Base-by-base conservation (phyloP, 352 stramenopile genomes). In the Globisporangium paroecandrum region DNA sequence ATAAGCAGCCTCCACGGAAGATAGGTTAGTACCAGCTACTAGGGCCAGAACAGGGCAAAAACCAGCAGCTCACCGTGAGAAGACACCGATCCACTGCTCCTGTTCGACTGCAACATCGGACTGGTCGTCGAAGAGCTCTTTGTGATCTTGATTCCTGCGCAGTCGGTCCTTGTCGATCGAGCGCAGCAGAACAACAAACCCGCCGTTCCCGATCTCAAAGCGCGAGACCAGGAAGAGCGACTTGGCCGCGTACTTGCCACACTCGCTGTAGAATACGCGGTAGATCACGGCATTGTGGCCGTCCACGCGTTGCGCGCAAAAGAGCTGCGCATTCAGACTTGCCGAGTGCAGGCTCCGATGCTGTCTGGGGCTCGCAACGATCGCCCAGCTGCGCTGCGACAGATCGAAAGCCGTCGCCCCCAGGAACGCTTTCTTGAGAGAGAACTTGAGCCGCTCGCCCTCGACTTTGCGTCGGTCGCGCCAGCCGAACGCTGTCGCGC, bases 261-360 rank as follows among this genome's bases (percentile, higher is more conserved):
- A 58, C 5, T 70, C 54, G 47, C 65, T 76, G 22, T 68, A 74
- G 34, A 89, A 81, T 18, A 80, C 64, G 32, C 79, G 77, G 64
- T 82, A 87, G 68, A 81, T 81, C 51, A 88, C 67, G 12, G 85
- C 71, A 55, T 85, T 89, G 64, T 85, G 63, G 5, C 85, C 76
- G 65, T 89, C 78, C 0, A 88, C 77, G 29, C 73, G 65, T 59
- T 88, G 77, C 22, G 76, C 36, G 20, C 62, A 27, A 53, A 85
- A 76, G 41, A 82, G 63, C 1, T 69, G 72, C 27, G 85, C 38
- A 24, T 75, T 66, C 43, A 88, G 80, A 47, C 66, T 67, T 1
- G 74, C 64, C 43, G 81, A 89, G 69, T 85, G 87, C 8, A 89
- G 70, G 0, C 63, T 64, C 15, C 59, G 53, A 24, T 84, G 51